phyloP scores from a whole-genome alignment of 345 rosid genomes.

The Eucalyptus curtisii region DNA sequence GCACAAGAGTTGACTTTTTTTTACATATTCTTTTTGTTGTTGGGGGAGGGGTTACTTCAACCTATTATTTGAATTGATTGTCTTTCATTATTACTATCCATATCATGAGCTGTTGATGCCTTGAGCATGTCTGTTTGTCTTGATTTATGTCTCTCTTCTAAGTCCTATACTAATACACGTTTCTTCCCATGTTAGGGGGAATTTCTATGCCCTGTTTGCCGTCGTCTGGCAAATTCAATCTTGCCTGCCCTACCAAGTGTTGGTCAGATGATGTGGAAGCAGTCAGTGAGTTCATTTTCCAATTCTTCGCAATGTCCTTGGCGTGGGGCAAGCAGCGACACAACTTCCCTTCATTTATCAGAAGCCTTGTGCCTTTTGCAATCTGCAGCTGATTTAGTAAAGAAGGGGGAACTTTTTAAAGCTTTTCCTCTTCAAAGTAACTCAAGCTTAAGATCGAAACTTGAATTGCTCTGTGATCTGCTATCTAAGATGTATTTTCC shows the following conservation, averaged over 20 bases:
- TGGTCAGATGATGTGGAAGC: constrained; percentile 31
- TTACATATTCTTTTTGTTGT: background rate
- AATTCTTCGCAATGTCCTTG: constrained; percentile 1
- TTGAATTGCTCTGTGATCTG: constrained; percentile 31
- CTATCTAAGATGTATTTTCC: constrained; percentile 51
- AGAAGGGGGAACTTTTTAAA: constrained; percentile 28
- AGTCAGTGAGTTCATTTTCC: constrained; percentile 20
- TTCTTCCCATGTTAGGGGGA: constrained; percentile 57
- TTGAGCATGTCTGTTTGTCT: background rate
- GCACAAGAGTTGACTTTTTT: background rate
- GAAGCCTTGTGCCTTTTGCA: constrained; percentile 54
- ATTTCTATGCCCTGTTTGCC: constrained; percentile 95
- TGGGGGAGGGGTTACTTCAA: background rate
- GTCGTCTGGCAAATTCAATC: constrained; percentile 73
- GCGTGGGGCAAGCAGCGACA: constrained; percentile 9
- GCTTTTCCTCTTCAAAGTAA: constrained; percentile 25
- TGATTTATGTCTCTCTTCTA: background rate
- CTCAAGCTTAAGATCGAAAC: constrained; percentile 25
- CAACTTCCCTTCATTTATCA: constrained; percentile 26
- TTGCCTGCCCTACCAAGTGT: constrained; percentile 53
- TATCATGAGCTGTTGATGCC: background rate
- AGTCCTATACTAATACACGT: background rate
- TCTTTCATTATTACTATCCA: background rate
- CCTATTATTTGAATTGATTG: background rate
- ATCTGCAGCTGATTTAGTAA: constrained; percentile 46